These are phyloP conservation scores for Aspergillus udagawae DNA, from an alignment of 2,329 filamentous ascomycete genomes.

Conservation along the genomic window DNA sequence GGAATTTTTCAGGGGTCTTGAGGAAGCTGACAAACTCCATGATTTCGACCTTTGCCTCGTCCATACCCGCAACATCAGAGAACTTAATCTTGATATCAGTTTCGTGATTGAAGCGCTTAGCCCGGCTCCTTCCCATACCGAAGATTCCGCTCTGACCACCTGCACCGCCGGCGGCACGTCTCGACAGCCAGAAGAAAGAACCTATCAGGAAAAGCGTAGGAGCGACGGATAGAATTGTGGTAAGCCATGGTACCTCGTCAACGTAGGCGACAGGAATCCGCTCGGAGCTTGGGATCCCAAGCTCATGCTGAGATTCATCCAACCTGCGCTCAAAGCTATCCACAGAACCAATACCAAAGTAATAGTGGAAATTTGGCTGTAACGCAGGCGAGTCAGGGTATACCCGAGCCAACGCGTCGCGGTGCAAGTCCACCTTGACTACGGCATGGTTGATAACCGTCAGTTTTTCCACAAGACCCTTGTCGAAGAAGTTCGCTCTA, in stretches of 20 bases:
- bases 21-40: conserved; percentile 99
- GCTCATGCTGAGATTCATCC: conserved; percentile 81
- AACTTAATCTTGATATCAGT: conserved; percentile 96
- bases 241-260: conserved; percentile 67
- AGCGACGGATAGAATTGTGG: conserved; percentile 73
- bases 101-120: conserved; percentile 97
- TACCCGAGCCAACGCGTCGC: conserved; percentile 65
- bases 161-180: conserved; percentile 66
- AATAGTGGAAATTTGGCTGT: conserved; percentile 72
- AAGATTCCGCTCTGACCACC: conserved; percentile 75
- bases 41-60: conserved; percentile 96
- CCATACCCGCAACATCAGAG: conserved; percentile 92
- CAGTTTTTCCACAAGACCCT: conserved; percentile 91
- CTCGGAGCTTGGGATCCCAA: conserved; percentile 80
- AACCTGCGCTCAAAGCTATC: conserved; percentile 88
- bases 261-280: conserved; percentile 90
- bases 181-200: conserved; percentile 72
- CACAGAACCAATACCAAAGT: conserved; percentile 92
- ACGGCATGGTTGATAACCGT: conserved; percentile 71
- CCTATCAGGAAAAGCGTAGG: conserved; percentile 85
- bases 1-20: conserved; percentile 87
- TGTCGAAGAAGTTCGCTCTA: conserved; percentile 86
- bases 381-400: conserved; percentile 72
- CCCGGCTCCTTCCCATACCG: conserved; percentile 90
- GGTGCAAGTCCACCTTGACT: conserved; percentile 77